These are phyloP conservation scores for Kodamaea alishanica DNA, from an alignment of 1,139 yeast species.

Conservation along the genomic window DNA sequence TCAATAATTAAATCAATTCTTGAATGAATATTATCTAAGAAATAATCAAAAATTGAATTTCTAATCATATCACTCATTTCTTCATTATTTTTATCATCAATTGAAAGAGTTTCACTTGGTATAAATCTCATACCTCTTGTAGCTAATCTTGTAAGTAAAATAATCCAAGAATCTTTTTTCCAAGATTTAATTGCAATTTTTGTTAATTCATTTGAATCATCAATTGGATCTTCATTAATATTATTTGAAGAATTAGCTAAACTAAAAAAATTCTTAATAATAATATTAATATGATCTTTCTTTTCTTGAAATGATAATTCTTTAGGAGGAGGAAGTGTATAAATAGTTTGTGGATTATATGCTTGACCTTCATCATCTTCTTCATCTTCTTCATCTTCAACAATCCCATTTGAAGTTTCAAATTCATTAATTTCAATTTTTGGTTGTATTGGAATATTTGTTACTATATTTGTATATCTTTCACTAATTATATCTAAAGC, in stretches of 20 bases:
- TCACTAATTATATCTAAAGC: constrained; percentile 67
- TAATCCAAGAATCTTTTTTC: constrained; percentile 74
- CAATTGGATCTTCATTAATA: constrained; percentile 15
- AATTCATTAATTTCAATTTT: constrained; percentile 7
- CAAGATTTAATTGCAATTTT: constrained; percentile 59
- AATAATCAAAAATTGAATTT: constrained; percentile 66
- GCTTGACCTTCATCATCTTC: constrained; percentile 35
- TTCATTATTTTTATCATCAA: constrained; percentile 20
- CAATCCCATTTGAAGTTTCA: constrained; percentile 15
- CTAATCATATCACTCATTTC: constrained; percentile 61
- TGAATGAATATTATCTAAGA: constrained; percentile 67
- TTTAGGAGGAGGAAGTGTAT: constrained; percentile 58
- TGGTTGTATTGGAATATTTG: constrained; percentile 2
- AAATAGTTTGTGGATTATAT: constrained; percentile 42
- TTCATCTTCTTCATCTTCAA: constrained; percentile 32
- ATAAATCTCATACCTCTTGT: constrained; percentile 63
- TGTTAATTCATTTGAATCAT: constrained; percentile 31
- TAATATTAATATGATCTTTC: constrained; percentile 49
- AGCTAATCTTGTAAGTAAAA: constrained; percentile 70
- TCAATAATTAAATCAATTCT: constrained; percentile 77
- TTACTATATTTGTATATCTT: constrained; percentile 43
- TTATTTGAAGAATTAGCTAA: constrained; percentile 29
- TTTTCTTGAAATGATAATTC: constrained; percentile 46
- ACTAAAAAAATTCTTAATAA: constrained; percentile 53
- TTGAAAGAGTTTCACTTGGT: constrained; percentile 12